phyloP scores from a whole-genome alignment of 2,329 filamentous ascomycete genomes.

The Phialophora verrucosa region DNA sequence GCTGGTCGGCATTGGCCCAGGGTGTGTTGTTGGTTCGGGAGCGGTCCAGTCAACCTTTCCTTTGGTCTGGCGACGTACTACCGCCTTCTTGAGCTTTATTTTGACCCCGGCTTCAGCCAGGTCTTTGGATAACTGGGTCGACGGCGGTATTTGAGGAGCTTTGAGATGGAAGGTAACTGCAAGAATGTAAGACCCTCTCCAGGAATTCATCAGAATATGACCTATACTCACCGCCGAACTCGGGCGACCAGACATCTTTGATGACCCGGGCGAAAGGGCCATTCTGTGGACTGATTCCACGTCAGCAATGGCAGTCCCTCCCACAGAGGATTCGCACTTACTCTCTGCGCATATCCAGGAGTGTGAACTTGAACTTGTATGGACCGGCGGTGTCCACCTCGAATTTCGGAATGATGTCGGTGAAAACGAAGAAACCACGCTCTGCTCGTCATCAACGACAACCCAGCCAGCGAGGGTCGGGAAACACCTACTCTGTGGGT shows the following conservation, averaged over 20 bases:
- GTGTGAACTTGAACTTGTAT: conserved; percentile 4
- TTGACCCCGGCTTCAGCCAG: not conserved
- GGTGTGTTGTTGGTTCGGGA: not conserved
- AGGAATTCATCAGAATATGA: not conserved
- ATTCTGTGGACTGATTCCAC: not conserved
- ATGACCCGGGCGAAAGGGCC: not conserved
- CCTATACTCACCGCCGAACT: not conserved
- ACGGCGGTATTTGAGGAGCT: not conserved
- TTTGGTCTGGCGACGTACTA: not conserved
- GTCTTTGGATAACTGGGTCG: conserved; percentile 2
- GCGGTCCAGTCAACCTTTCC: not conserved
- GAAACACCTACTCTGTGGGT: not conserved
- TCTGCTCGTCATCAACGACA: not conserved
- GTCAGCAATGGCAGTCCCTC: not conserved
- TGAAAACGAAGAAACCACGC: conserved; percentile 4
- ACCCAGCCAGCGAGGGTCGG: not conserved
- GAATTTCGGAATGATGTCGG: conserved; percentile 2
- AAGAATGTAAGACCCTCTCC: not conserved
- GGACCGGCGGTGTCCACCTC: not conserved
- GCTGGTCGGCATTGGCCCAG: not conserved
- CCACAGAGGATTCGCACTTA: not conserved
- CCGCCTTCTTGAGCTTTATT: conserved; percentile 1
- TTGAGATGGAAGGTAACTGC: not conserved
- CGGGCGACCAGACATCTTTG: not conserved
- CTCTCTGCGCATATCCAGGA: conserved; percentile 1